Conservation (phyloP, 2,329 filamentous ascomycete genomes). For the Fonsecaea monophora region DNA sequence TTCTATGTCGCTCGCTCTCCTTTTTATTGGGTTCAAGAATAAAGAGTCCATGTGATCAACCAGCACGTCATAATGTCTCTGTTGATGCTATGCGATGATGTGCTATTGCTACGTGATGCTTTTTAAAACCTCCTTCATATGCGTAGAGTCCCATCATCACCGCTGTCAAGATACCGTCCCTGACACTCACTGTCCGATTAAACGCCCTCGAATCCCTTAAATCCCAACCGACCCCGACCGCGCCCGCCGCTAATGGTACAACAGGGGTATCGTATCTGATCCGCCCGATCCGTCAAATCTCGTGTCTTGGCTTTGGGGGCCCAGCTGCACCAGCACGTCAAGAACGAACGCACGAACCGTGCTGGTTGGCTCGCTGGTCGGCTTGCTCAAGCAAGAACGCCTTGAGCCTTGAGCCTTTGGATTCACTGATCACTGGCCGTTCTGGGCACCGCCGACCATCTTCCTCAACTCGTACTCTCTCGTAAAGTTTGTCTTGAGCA, state of each 20-base stretch:
- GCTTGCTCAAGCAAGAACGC: too few relatives aligned
- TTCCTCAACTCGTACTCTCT: constrained; percentile 90
- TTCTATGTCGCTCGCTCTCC: too few relatives aligned
- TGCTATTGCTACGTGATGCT: not conserved
- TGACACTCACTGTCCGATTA: too few relatives aligned
- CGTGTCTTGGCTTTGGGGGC: not conserved
- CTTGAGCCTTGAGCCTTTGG: too few relatives aligned
- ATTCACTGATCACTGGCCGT: constrained; percentile 35
- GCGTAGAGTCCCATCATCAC: not conserved
- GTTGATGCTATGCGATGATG: not conserved
- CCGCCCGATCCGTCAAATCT: not conserved
- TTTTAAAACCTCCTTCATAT: not conserved
- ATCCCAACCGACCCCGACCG: constrained; percentile 8
- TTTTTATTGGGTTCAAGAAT: too few relatives aligned
- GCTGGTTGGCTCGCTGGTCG: too few relatives aligned
- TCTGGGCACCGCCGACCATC: constrained; percentile 73
- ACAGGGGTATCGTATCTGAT: constrained; percentile 21
- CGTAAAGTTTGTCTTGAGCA: constrained; percentile 84
- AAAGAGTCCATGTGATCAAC: too few relatives aligned
- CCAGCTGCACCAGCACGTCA: too few relatives aligned
- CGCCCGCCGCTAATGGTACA: constrained; percentile 27
- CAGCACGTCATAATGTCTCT: not conserved
- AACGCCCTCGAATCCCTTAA: constrained; percentile 9
- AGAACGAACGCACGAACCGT: too few relatives aligned
- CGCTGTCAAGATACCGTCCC: not conserved